phyloP scores from a whole-genome alignment of 805 yeast genomes.

The Candida broadrunensis region DNA sequence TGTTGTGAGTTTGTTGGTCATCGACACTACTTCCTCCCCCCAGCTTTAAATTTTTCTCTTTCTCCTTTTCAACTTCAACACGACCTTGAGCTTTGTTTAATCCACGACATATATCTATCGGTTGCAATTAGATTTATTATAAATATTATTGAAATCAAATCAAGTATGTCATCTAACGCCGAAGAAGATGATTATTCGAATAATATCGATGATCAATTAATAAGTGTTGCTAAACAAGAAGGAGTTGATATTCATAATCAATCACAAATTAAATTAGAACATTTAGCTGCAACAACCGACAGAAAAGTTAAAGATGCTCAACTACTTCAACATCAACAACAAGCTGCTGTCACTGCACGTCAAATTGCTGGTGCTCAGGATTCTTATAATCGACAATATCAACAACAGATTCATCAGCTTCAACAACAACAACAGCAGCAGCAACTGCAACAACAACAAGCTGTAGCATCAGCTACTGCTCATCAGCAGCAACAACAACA shows the following conservation, averaged over 20 bases:
- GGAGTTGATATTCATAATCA: slow-evolving; percentile 13
- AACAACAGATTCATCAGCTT: slow-evolving; percentile 9
- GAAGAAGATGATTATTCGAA: slow-evolving; percentile 20
- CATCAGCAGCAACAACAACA: slow-evolving; percentile 7
- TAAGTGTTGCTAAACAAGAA: slow-evolving; percentile 36
- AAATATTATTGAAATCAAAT: not conserved
- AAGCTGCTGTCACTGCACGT: slow-evolving; percentile 7
- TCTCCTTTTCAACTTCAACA: not conserved
- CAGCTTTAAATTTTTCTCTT: no score
- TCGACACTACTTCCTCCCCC: not conserved
- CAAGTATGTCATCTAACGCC: not conserved
- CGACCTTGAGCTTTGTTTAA: not conserved
- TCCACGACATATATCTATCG: not conserved
- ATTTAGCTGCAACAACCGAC: slow-evolving; percentile 16
- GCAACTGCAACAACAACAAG: slow-evolving; percentile 13
- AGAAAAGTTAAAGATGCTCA: slow-evolving; percentile 5
- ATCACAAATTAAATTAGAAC: slow-evolving; percentile 27
- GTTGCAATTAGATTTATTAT: not conserved
- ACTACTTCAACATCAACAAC: slow-evolving; percentile 10
- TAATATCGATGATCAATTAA: slow-evolving; percentile 43
- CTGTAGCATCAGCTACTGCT: slow-evolving; percentile 2
- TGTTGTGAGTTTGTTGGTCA: not conserved
- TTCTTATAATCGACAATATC: slow-evolving; percentile 1
- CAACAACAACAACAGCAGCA: slow-evolving; percentile 11
- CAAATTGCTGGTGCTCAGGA: slow-evolving; percentile 7